Evolutionary conservation across 2,329 filamentous ascomycete genomes (phyloP).

Genomic region (Drechslerella dactyloides): DNA sequence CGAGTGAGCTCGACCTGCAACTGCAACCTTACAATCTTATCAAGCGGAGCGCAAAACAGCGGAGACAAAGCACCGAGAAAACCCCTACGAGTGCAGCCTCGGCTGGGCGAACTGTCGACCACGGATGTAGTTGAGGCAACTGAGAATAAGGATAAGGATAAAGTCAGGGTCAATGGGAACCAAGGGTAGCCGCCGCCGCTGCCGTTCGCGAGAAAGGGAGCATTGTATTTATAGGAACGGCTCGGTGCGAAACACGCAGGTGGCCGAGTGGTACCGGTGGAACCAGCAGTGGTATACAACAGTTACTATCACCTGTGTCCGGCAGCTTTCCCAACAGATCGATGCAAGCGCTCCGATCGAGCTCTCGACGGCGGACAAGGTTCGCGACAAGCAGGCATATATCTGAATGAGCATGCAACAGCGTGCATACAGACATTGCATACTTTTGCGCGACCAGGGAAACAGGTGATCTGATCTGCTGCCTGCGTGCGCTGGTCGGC

Average conservation of each 20-base stretch:
- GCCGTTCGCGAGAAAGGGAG: background rate
- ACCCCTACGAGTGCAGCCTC: background rate
- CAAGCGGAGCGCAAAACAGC: slow-evolving; percentile 2
- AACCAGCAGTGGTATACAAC: no score
- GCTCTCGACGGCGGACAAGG: background rate
- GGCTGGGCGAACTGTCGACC: no score
- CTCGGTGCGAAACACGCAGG: background rate
- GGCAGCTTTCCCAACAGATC: background rate
- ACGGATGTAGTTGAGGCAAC: no score
- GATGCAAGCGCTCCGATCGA: background rate
- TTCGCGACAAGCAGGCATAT: background rate
- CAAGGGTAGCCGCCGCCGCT: slow-evolving; percentile 4
- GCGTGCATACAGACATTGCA: background rate
- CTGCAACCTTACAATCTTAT: slow-evolving; percentile 8
- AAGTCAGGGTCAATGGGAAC: background rate
- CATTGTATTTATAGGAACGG: slow-evolving; percentile 2
- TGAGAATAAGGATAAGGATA: background rate
- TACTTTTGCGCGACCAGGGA: no score
- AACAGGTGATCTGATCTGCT: background rate
- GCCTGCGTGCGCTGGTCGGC: background rate
- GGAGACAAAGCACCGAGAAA: background rate
- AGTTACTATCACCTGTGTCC: no score
- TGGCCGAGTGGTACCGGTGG: no score
- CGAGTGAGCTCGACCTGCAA: background rate
- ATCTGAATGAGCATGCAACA: background rate